These are phyloP conservation scores for Populus nigra DNA, from an alignment of 345 rosid species.

Conservation along the genomic window DNA sequence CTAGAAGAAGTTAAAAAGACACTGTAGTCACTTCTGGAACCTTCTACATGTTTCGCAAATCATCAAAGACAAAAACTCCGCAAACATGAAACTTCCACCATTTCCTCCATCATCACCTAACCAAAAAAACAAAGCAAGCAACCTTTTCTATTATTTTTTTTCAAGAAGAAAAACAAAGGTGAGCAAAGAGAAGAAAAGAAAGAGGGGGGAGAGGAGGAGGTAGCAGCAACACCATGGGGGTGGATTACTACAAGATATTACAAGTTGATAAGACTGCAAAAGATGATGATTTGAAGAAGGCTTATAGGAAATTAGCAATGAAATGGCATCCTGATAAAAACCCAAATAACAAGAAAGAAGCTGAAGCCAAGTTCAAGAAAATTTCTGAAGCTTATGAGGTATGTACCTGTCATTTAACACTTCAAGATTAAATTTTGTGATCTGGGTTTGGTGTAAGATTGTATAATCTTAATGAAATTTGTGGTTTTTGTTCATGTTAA, in stretches of 20 bases:
- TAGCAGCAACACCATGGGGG: constrained; percentile 12
- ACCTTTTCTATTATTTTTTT: background rate
- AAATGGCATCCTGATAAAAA: constrained; percentile 35
- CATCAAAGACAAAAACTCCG: background rate
- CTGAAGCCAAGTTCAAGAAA: constrained; percentile 29
- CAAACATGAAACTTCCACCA: no score
- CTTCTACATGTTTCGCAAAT: background rate
- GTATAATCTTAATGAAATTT: background rate
- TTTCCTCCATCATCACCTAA: background rate
- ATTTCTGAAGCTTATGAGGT: constrained; percentile 34
- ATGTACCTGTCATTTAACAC: background rate
- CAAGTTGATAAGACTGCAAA: constrained; percentile 18
- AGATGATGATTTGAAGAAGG: constrained; percentile 32
- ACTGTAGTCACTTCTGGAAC: constrained; percentile 6
- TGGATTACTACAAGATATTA: constrained; percentile 30
- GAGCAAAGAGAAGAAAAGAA: background rate
- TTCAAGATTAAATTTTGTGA: background rate
- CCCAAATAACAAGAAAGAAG: constrained; percentile 26
- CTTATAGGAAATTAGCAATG: constrained; percentile 32
- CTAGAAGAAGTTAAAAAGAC: background rate
- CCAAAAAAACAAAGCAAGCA: background rate
- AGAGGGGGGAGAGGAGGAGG: background rate
- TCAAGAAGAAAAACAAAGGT: background rate
- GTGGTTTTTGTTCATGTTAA: background rate
- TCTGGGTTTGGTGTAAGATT: background rate